Conservation (phyloP, 441 rosid genomes). For the Erodium moschatum region DNA sequence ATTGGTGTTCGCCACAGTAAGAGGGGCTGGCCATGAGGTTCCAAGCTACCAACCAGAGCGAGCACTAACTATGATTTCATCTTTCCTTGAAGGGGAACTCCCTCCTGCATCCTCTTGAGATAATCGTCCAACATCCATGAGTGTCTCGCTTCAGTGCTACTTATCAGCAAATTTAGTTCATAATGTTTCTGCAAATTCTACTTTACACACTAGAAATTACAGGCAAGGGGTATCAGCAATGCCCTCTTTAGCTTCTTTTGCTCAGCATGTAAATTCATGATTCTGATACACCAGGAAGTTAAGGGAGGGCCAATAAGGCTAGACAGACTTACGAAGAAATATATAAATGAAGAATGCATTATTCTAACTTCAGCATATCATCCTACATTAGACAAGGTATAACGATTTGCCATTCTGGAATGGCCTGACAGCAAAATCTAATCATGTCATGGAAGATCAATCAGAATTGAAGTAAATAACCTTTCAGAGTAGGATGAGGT, state of each 20-base stretch:
- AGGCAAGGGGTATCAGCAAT: neutral
- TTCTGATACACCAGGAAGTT: neutral
- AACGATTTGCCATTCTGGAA: neutral
- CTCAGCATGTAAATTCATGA: neutral
- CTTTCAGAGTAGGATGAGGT: neutral
- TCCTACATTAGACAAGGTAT: neutral
- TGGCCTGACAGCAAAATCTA: neutral
- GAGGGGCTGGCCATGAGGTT: constrained; percentile 42
- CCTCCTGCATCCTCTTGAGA: constrained; percentile 25
- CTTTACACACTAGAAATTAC: neutral
- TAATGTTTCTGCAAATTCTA: constrained; percentile 8
- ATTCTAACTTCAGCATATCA: neutral
- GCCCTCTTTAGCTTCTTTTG: neutral
- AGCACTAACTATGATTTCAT: constrained; percentile 35
- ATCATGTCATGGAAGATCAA: constrained; percentile 3
- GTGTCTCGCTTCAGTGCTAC: constrained; percentile 4
- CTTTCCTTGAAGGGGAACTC: constrained; percentile 35
- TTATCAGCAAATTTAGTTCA: constrained; percentile 4
- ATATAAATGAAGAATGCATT: neutral
- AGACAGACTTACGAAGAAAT: neutral
- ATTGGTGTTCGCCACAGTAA: constrained; percentile 28
- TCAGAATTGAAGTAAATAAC: neutral
- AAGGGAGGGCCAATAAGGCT: neutral
- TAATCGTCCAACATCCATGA: neutral
- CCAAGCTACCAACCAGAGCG: constrained; percentile 39